phyloP scores from a whole-genome alignment of 75 land plant species.

The Sequoia sempervirens region DNA sequence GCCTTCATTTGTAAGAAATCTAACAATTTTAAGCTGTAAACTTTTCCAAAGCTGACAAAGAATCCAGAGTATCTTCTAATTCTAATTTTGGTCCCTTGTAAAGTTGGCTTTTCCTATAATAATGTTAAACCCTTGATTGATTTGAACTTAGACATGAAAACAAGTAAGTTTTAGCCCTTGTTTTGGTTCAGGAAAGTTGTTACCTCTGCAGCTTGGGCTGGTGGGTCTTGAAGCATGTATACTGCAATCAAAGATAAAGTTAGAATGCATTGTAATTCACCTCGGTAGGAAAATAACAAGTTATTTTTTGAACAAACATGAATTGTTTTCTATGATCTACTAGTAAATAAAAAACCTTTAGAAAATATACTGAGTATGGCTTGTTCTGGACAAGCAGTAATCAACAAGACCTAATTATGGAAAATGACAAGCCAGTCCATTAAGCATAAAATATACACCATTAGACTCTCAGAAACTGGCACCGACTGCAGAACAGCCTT shows the following conservation, averaged over 20 bases:
- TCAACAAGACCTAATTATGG: not conserved
- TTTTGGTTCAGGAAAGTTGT: not conserved
- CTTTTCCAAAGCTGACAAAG: not conserved
- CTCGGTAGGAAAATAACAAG: not conserved
- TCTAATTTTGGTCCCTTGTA: not conserved
- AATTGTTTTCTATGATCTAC: not conserved
- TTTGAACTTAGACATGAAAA: not conserved
- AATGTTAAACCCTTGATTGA: not conserved
- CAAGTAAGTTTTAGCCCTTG: not conserved
- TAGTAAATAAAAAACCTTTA: not conserved
- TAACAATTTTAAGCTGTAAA: not conserved
- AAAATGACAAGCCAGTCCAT: not conserved
- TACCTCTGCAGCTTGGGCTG: constrained; percentile 89
- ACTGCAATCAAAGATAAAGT: constrained; percentile 32
- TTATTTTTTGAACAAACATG: not conserved
- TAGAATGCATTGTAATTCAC: not conserved
- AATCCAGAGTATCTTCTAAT: not conserved
- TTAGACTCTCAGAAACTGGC: too few relatives aligned
- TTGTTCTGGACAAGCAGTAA: not conserved
- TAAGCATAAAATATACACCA: too few relatives aligned
- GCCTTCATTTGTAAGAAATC: not conserved
- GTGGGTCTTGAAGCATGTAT: constrained; percentile 71
- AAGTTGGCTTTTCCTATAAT: not conserved
- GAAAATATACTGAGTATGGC: not conserved
- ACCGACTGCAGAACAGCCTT: not conserved